Evolutionary conservation across 495 filamentous ascomycete genomes (phyloP).

Genomic region (Sordaria brevicollis): DNA sequence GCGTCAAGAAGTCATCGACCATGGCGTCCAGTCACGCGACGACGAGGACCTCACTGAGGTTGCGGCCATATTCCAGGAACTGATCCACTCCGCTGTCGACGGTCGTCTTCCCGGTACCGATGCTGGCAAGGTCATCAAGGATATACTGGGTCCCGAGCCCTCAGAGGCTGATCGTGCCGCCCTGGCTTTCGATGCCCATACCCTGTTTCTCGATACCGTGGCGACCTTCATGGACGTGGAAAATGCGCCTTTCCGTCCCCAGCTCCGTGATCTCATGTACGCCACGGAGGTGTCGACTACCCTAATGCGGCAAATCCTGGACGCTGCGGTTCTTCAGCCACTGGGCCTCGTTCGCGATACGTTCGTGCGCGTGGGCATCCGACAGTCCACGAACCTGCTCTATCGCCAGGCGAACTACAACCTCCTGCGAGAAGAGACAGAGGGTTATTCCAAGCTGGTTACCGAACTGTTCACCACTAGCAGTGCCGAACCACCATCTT

Average conservation of each 20-base stretch:
- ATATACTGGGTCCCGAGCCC: conserved; percentile 54
- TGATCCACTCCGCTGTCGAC: conserved; percentile 62
- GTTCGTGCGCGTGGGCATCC: conserved; percentile 72
- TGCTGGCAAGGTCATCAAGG: conserved; percentile 60
- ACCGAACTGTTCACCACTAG: conserved; percentile 55
- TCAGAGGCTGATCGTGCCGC: conserved; percentile 31
- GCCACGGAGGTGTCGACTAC: conserved; percentile 60
- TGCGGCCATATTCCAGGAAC: conserved; percentile 71
- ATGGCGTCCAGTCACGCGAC: conserved; percentile 45
- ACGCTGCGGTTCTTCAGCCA: conserved; percentile 58
- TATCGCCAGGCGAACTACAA: conserved; percentile 98
- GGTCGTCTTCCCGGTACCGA: conserved; percentile 53
- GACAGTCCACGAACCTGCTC: conserved; percentile 80
- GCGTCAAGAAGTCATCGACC: conserved; percentile 40
- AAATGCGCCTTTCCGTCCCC: conserved; percentile 26
- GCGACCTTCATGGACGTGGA: conserved; percentile 68
- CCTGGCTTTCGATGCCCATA: conserved; percentile 46
- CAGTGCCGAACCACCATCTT: conserved; percentile 35
- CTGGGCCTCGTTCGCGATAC: conserved; percentile 73
- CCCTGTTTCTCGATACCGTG: conserved; percentile 72
- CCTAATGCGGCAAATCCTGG: conserved; percentile 75
- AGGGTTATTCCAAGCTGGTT: conserved; percentile 70
- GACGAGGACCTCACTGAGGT: conserved; percentile 57
- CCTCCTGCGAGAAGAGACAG: conserved; percentile 85
- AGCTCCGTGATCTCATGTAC: conserved; percentile 47